Evolutionary conservation across 352 stramenopile species (phyloP), one percentile per base, ranked within the genome.

Genomic region (Sclerospora graminicola): DNA sequence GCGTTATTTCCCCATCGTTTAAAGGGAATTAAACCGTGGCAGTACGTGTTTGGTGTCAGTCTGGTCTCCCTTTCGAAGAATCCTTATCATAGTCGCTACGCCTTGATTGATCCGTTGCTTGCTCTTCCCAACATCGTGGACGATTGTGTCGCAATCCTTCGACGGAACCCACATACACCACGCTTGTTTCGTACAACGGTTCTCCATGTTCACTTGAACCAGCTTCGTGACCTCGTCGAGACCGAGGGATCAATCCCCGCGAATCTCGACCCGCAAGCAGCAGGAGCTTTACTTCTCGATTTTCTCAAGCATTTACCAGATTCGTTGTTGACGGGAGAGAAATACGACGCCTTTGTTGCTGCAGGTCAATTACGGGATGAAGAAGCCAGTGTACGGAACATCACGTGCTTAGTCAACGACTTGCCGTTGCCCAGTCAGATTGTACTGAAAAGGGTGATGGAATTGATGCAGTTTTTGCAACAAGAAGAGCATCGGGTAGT

Each of bases 111-210:
- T 36, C 75, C 80, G 1, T 38, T 76, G 14, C 57, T 91, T 3
- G 62, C 80, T 5, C 65, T 88, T 24, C 80, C 80, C 1, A 91
- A 89, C 42, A 65, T 91, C 43, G 63, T 89, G 5, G 55, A 77
- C 40, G 77, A 91, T 32, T 91, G 80, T 36, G 67, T 89, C 45
- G 68, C 80, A 7, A 72, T 87, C 29, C 21, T 91, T 26, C 65
- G 71, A 34, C 43, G 74, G 33, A 60, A 84, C 8, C 63, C 74
- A 10, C 49, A 81, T 40, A 83, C 74, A 0, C 77, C 80, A 28
- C 69, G 80, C 6, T 48, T 91, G 8, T 91, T 91, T 57, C 80
- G 80, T 23, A 71, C 80, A 8, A 91, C 80, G 14, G 80, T 91
- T 13, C 24, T 86, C 19, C 81, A 68, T 28, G 70, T 84, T 15